A percentile compares a stretch with the other conserved stretches of the same genome.
phyloP scores from a whole-genome alignment of 768 basidiomycete species.

The Auricularia cornea region DNA sequence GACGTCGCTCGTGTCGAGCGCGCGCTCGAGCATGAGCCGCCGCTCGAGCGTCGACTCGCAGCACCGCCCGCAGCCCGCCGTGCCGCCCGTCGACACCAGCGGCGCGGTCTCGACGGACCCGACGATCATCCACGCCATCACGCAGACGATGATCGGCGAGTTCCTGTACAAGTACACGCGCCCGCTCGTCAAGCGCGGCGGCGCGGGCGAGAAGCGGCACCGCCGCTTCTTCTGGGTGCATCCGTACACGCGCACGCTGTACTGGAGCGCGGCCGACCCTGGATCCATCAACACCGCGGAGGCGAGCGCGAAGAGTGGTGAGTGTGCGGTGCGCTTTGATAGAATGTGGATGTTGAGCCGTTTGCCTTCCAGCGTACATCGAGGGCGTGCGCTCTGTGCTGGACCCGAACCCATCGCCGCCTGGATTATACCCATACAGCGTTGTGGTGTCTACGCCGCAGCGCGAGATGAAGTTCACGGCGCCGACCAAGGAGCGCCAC shows the following conservation, averaged over 20 bases:
- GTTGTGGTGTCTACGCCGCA: slow-evolving; percentile 89
- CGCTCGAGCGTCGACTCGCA: neutral
- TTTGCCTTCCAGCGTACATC: slow-evolving; percentile 68
- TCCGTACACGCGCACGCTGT: slow-evolving; percentile 94
- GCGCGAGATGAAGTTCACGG: slow-evolving; percentile 98
- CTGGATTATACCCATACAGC: slow-evolving; percentile 86
- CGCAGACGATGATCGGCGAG: slow-evolving; percentile 99
- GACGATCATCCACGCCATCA: slow-evolving; percentile 87
- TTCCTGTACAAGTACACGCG: slow-evolving; percentile 97
- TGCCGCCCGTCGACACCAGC: slow-evolving; percentile 13
- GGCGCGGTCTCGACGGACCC: slow-evolving; percentile 68
- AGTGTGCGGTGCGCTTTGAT: slow-evolving; percentile 27
- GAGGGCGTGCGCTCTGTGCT: slow-evolving; percentile 87
- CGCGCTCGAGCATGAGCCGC: slow-evolving; percentile 33
- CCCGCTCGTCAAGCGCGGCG: slow-evolving; percentile 75
- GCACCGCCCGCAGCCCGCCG: slow-evolving; percentile 7
- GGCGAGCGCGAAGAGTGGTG: slow-evolving; percentile 95
- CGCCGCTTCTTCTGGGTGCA: slow-evolving; percentile 99
- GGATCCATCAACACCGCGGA: slow-evolving; percentile 81
- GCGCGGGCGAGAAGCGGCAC: slow-evolving; percentile 78
- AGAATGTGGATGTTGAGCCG: slow-evolving; percentile 5
- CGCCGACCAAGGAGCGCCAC: slow-evolving; percentile 88
- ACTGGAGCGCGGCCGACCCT: slow-evolving; percentile 95
- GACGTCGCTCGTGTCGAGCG: slow-evolving; percentile 62
- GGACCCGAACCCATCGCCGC: slow-evolving; percentile 93